phyloP scores from a whole-genome alignment of 805 yeast species.

The Zygotorulaspora danielsina region DNA sequence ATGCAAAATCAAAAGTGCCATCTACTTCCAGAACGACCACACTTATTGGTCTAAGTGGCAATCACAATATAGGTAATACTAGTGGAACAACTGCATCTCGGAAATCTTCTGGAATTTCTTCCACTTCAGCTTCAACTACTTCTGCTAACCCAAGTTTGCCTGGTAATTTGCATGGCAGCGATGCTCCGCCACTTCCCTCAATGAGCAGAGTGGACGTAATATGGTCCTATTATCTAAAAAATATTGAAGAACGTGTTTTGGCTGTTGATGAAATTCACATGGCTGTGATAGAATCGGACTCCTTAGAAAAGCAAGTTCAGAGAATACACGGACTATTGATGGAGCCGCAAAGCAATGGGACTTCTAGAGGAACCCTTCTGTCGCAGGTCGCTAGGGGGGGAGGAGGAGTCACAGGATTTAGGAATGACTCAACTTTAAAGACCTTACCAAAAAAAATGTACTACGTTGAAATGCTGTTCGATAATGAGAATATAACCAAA shows the following conservation, averaged over 20 bases:
- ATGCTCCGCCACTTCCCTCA: slow-evolving; percentile 37
- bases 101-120: slow-evolving; percentile 3
- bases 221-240: slow-evolving; percentile 52
- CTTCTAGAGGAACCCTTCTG: slow-evolving; percentile 37
- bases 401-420: slow-evolving; percentile 41
- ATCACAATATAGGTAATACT: slow-evolving; percentile 1
- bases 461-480: slow-evolving; percentile 25
- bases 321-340: slow-evolving; percentile 53
- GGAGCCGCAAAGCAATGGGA: slow-evolving; percentile 38
- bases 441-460: slow-evolving; percentile 31
- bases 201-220: slow-evolving; percentile 52
- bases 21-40: slow-evolving; percentile 6
- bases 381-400: slow-evolving; percentile 46
- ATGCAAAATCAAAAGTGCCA: slow-evolving; percentile 15
- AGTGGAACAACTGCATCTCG: slow-evolving; percentile 3
- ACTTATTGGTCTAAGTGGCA: slow-evolving; percentile 7
- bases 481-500: slow-evolving; percentile 17
- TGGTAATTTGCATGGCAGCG: neutral
- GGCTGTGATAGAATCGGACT: slow-evolving; percentile 42
- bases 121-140: slow-evolving; percentile 4
- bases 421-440: slow-evolving; percentile 31
- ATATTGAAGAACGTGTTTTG: slow-evolving; percentile 56
- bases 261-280: slow-evolving; percentile 53
- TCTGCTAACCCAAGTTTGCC: slow-evolving; percentile 3
- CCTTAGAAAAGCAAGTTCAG: slow-evolving; percentile 43